These are phyloP conservation scores for Acacia crassicarpa DNA, from an alignment of 306 rosid genomes.

Conservation along the genomic window DNA sequence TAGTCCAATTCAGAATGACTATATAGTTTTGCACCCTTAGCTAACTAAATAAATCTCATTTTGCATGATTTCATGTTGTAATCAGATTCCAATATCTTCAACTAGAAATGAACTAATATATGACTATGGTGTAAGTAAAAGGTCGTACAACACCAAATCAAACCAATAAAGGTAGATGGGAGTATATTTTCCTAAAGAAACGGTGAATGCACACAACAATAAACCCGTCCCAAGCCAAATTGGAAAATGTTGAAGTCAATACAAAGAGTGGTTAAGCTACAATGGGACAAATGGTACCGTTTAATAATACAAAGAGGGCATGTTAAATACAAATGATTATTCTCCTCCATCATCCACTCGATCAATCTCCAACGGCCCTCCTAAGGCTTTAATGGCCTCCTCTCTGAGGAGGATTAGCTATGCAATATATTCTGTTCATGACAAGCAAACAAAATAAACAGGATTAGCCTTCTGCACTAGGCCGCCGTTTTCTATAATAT, in stretches of 20 bases:
- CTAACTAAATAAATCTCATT: too few species aligned
- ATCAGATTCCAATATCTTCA: background rate
- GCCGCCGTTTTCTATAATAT: too few species aligned
- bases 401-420: background rate
- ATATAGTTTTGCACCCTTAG: too few species aligned
- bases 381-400: background rate
- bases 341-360: slow-evolving; percentile 84
- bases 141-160: background rate
- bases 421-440: slow-evolving; percentile 57
- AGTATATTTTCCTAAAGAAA: background rate
- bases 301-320: slow-evolving; percentile 41
- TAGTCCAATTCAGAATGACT: too few species aligned
- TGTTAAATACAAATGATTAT: slow-evolving; percentile 85
- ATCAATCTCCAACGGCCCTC: slow-evolving; percentile 94
- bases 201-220: too few species aligned
- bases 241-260: background rate
- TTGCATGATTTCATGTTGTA: too few species aligned
- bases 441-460: slow-evolving; percentile 32
- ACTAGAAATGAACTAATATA: background rate
- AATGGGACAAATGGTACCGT: slow-evolving; percentile 1
- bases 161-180: background rate
- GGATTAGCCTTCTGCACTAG: background rate
- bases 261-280: background rate
- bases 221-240: background rate
- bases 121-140: background rate